Evolutionary conservation across 108 stramenopile species (phyloP), one percentile per base, ranked within the genome.

Genomic region (Cyclostephanos invisitatus): DNA sequence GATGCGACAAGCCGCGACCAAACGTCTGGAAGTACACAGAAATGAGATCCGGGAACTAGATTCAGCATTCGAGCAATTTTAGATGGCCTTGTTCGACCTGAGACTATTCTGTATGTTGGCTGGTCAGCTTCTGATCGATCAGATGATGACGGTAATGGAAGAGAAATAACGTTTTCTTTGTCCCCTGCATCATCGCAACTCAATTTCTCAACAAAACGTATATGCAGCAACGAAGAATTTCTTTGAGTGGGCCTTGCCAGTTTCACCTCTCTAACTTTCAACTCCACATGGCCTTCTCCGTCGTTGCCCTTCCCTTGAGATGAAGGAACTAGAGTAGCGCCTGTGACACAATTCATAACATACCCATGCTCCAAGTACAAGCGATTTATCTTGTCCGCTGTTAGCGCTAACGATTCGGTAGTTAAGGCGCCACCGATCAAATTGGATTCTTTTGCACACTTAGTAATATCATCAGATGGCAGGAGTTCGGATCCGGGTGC

Each of bases 361-460:
- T 90, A 94, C 1, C 93, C 93, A 20, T 85, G 66, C 5, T 84
- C 80, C n/a, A 46, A 22, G 61, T 94, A 94, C 86, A 86, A 90
- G 29, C 68, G 78, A 49, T 94, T 86, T 40, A 94, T 64, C 14
- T 20, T 50, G 1, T 68, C 59, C 12, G 90, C 87, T 72, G 87
- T 73, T 44, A 73, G 72, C 67, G 90, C 84, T 12, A 94, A 87
- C 14, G 85, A 67, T 49, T 85, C 83, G n/a, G 84, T 73, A 28
- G 63, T 72, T 27, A 94, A 59, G 20, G 85, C 86, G 21, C 75
- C 74, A 46, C 90, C 90, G 36, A 94, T 55, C 32, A 90, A 42
- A 42, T 88, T 85, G 7, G 90, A 71, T 64, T 88, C 82, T 51
- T 75, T 72, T 5, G 88, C 86, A 25, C 85, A 89, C 27, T 81